These are phyloP conservation scores for Mycena floridula DNA, from an alignment of 768 basidiomycete species.

Conservation along the genomic window DNA sequence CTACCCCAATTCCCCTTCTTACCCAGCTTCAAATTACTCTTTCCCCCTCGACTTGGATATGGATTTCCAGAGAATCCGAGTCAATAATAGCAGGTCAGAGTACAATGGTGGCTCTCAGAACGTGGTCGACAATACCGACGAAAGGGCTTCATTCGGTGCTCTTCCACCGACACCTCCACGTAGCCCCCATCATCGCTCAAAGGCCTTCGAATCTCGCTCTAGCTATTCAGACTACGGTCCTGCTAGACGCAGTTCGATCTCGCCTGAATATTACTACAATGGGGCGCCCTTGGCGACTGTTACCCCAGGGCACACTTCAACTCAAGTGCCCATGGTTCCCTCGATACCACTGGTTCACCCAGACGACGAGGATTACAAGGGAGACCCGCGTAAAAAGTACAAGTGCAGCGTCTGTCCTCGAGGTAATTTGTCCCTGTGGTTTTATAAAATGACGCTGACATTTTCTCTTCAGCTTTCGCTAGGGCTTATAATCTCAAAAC, in stretches of 20 bases:
- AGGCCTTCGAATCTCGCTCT: constrained; percentile 34
- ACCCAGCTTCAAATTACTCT: constrained; percentile 44
- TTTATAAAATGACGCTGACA: constrained; percentile 7
- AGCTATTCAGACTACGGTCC: constrained; percentile 68
- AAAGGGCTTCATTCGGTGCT: constrained; percentile 53
- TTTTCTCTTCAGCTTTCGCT: constrained; percentile 62
- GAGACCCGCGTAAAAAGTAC: constrained; percentile 74
- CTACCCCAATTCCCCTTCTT: constrained; percentile 49
- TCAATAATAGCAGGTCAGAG: constrained; percentile 46
- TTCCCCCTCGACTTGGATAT: constrained; percentile 67
- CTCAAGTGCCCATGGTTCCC: constrained; percentile 40
- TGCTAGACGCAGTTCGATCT: constrained; percentile 40
- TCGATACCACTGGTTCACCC: constrained; percentile 37
- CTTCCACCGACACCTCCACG: constrained; percentile 54
- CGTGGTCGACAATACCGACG: constrained; percentile 37
- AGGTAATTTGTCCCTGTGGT: constrained; percentile 33
- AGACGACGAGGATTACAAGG: constrained; percentile 39
- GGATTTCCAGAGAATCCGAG: constrained; percentile 60
- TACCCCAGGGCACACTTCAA: constrained; percentile 50
- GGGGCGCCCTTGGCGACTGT: constrained; percentile 42
- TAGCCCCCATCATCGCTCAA: constrained; percentile 33
- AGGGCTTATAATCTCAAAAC: constrained; percentile 94
- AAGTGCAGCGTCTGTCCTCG: constrained; percentile 70
- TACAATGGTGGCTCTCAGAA: constrained; percentile 29
- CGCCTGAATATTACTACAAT: constrained; percentile 41